phyloP scores from a whole-genome alignment of 73 alveolate genomes.

The Blepharisma japonicum region DNA sequence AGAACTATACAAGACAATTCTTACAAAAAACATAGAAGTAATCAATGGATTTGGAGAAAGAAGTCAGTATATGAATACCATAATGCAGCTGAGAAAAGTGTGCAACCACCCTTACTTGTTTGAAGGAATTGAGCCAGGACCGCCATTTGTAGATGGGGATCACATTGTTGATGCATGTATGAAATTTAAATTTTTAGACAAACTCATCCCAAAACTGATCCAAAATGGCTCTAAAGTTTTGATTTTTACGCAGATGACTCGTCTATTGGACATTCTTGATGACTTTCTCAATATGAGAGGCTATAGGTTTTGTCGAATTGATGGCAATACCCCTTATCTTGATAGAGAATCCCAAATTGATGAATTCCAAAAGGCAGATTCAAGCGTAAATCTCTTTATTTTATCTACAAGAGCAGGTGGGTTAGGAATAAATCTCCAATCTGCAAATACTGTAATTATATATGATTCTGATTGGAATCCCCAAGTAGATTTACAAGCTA shows the following conservation, averaged over 20 bases:
- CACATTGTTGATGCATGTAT: conserved; percentile 81
- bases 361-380: conserved; percentile 56
- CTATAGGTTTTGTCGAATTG: conserved; percentile 67
- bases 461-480: conserved; percentile 99
- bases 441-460: conserved; percentile 93
- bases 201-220: conserved; percentile 66
- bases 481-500: conserved; percentile 91
- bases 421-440: conserved; percentile 81
- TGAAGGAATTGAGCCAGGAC: conserved; percentile 45
- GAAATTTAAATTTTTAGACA: conserved; percentile 84
- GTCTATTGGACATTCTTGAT: conserved; percentile 87
- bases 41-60: conserved; percentile 41
- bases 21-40: conserved; percentile 84
- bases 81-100: conserved; percentile 88
- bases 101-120: conserved; percentile 89
- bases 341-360: conserved; percentile 58
- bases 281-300: conserved; percentile 83
- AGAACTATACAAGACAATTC: conserved; percentile 82
- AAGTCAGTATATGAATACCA: conserved; percentile 45
- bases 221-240: conserved; percentile 70
- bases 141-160: conserved; percentile 77
- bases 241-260: conserved; percentile 83
- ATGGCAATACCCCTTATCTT: conserved; percentile 69
- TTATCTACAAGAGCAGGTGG: conserved; percentile 96
- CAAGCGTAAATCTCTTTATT: conserved; percentile 75